A percentile compares a stretch with the other conserved stretches of the same genome.
Evolutionary conservation across 1,139 yeast species (phyloP).

Genomic region (Sugiyamaella castrensis): DNA sequence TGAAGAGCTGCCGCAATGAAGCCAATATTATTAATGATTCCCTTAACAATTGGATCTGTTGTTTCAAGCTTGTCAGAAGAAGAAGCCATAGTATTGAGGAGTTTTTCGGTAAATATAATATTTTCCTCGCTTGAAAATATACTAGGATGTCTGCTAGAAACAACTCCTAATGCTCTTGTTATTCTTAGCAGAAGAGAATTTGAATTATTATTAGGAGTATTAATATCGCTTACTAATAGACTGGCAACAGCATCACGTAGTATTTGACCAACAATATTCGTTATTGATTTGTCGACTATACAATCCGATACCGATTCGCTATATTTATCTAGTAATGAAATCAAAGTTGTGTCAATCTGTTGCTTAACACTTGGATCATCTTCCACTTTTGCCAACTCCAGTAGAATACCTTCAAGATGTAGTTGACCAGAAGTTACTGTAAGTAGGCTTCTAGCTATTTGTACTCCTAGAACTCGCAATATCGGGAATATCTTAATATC

Average conservation of each 20-base stretch:
- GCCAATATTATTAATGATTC: slow-evolving; percentile 14
- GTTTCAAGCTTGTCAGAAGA: background rate
- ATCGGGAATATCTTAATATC: slow-evolving; percentile 21
- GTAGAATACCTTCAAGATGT: background rate
- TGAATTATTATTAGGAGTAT: background rate
- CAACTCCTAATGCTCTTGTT: slow-evolving; percentile 24
- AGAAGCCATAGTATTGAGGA: slow-evolving; percentile 3
- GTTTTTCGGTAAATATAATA: slow-evolving; percentile 3
- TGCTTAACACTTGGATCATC: slow-evolving; percentile 16
- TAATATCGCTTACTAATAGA: too few species aligned
- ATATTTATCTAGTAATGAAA: slow-evolving; percentile 17
- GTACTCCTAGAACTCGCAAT: slow-evolving; percentile 20
- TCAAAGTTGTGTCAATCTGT: slow-evolving; percentile 18
- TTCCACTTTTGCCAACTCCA: background rate
- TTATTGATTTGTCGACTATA: background rate
- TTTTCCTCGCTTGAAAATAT: background rate
- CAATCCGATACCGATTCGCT: background rate
- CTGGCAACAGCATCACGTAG: too few species aligned
- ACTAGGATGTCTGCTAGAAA: slow-evolving; percentile 11
- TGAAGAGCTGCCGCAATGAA: slow-evolving; percentile 19
- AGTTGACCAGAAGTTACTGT: slow-evolving; percentile 9
- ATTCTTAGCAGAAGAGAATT: slow-evolving; percentile 15
- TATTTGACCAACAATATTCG: too few species aligned
- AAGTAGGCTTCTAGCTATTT: slow-evolving; percentile 20
- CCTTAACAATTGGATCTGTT: background rate